These are phyloP conservation scores for Teunomyces cretensis DNA, from an alignment of 805 yeast genomes.

Conservation along the genomic window DNA sequence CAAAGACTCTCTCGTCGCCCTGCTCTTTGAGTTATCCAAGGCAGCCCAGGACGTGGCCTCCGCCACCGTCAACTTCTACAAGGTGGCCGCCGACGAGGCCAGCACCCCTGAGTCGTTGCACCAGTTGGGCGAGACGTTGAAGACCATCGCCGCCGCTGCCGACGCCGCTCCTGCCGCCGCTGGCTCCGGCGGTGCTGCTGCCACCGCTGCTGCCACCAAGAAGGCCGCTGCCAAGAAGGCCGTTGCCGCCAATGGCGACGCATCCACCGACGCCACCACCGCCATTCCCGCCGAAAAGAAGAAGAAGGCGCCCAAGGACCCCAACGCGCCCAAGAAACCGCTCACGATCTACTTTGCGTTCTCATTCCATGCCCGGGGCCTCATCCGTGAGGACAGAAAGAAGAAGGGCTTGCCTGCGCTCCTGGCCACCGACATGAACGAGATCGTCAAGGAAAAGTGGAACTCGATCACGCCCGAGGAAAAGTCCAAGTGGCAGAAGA, in stretches of 20 bases:
- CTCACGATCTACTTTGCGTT: slow-evolving; percentile 80
- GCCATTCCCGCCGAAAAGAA: slow-evolving; percentile 43
- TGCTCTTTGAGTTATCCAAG: slow-evolving; percentile 77
- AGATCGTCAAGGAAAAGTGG: slow-evolving; percentile 80
- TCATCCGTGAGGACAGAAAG: slow-evolving; percentile 66
- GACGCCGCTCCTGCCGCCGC: slow-evolving; percentile 10
- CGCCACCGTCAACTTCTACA: slow-evolving; percentile 76
- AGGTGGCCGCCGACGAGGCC: slow-evolving; percentile 49
- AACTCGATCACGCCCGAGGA: slow-evolving; percentile 61
- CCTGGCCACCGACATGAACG: slow-evolving; percentile 75
- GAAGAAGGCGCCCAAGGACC: slow-evolving; percentile 61
- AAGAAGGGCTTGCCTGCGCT: slow-evolving; percentile 57
- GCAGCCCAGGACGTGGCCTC: slow-evolving; percentile 85
- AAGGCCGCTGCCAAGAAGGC: slow-evolving; percentile 11
- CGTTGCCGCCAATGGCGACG: slow-evolving; percentile 12
- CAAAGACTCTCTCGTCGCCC: slow-evolving; percentile 55
- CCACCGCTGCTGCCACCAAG: slow-evolving; percentile 12
- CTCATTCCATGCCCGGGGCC: slow-evolving; percentile 70
- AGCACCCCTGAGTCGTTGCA: slow-evolving; percentile 40
- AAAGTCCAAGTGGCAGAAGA: slow-evolving; percentile 67
- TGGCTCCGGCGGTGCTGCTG: slow-evolving; percentile 14
- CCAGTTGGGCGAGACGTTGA: slow-evolving; percentile 35
- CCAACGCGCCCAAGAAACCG: slow-evolving; percentile 95
- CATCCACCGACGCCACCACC: slow-evolving; percentile 9
- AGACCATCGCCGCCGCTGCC: slow-evolving; percentile 37